Conservation (phyloP, 1,139 yeast genomes). For the Oligophagozyma castellii region DNA sequence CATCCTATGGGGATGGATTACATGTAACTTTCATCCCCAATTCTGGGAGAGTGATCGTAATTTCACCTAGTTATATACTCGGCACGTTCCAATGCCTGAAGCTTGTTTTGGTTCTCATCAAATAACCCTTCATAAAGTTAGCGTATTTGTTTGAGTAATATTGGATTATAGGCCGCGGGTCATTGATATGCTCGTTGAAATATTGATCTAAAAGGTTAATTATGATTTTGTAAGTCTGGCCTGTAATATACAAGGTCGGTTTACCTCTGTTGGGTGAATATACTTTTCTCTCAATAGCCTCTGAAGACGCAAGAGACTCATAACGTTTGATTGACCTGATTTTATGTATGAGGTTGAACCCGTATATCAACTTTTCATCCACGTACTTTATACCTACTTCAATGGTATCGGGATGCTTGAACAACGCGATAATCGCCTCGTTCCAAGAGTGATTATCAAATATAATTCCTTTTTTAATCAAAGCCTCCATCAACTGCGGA, state of each 20-base stretch:
- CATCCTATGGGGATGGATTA: no score
- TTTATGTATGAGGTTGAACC: constrained; percentile 23
- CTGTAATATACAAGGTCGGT: constrained; percentile 24
- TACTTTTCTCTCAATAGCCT: constrained; percentile 12
- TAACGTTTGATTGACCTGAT: constrained; percentile 11
- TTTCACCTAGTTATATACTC: no score
- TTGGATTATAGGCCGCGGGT: constrained; percentile 6
- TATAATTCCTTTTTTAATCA: constrained; percentile 25
- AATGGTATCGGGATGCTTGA: constrained; percentile 23
- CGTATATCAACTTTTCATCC: constrained; percentile 30
- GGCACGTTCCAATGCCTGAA: constrained; percentile 17
- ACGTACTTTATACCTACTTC: constrained; percentile 26
- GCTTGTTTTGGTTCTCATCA: constrained; percentile 13
- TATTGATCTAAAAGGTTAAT: constrained; percentile 24
- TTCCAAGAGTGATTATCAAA: constrained; percentile 30
- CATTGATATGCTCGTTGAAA: no score
- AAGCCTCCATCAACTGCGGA: constrained; percentile 19
- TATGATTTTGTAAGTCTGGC: constrained; percentile 33
- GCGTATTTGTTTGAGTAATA: constrained; percentile 12
- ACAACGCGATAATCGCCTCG: constrained; percentile 24
- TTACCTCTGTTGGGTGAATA: constrained; percentile 9
- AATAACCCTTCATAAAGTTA: constrained; percentile 21
- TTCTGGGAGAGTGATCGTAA: no score
- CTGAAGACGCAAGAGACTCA: constrained; percentile 12
- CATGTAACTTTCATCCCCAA: no score